Percentiles rank a stretch among this genome's conserved stretches.
phyloP scores from a whole-genome alignment of 768 basidiomycete genomes.

The Trametes cubensis region DNA sequence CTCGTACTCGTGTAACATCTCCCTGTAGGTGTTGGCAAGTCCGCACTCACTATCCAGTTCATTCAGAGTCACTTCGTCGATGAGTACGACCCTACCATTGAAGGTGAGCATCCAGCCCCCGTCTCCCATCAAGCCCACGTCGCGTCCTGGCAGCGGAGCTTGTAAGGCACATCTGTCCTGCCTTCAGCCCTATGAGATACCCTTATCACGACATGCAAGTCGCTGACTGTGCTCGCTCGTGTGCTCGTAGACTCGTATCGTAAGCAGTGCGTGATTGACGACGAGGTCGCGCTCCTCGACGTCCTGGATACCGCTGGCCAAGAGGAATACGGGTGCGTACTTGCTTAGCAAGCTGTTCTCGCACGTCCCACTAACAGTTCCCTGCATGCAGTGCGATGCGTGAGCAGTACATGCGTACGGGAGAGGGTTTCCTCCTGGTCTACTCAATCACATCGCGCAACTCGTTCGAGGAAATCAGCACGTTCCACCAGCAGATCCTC shows the following conservation, averaged over 20 bases:
- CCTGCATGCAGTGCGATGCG: conserved; percentile 82
- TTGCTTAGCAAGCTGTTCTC: background rate
- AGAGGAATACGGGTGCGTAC: conserved; percentile 94
- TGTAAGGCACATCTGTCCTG: background rate
- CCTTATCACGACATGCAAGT: background rate
- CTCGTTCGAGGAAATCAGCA: conserved; percentile 96
- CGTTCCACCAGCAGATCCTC: conserved; percentile 94
- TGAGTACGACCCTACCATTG: conserved; percentile 95
- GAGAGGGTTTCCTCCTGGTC: conserved; percentile 96
- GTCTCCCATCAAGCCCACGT: background rate
- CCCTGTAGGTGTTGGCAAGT: conserved; percentile 70
- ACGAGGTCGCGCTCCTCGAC: conserved; percentile 96
- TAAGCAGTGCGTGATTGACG: conserved; percentile 96
- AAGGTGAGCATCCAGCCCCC: conserved; percentile 52
- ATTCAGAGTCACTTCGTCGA: conserved; percentile 95
- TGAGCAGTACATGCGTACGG: conserved; percentile 98
- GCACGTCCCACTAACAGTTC: background rate
- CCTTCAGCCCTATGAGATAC: background rate
- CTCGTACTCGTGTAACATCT: background rate
- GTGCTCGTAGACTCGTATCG: conserved; percentile 80
- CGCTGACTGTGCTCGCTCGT: background rate
- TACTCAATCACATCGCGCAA: conserved; percentile 98
- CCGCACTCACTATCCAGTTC: conserved; percentile 96
- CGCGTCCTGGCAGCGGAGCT: background rate
- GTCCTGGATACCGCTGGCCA: conserved; percentile 98